phyloP scores from a whole-genome alignment of 441 rosid species.

The Gossypium gossypioides region DNA sequence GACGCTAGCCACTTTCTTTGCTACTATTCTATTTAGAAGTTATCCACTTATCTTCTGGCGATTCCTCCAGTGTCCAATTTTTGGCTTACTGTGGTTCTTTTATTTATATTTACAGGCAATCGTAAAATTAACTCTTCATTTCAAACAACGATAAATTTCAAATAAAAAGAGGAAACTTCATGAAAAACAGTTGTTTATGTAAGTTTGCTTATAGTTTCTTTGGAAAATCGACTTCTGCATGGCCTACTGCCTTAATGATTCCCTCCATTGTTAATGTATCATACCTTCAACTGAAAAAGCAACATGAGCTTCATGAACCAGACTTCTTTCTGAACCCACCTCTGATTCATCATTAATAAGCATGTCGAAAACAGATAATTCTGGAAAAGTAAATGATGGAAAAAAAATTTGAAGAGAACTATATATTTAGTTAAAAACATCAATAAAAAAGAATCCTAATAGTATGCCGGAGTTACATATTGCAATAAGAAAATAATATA shows the following conservation, averaged over 20 bases:
- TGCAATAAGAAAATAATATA: background rate
- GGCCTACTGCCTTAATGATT: background rate
- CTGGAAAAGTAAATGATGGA: constrained; percentile 28
- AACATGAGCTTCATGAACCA: constrained; percentile 55
- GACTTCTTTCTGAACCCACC: constrained; percentile 26
- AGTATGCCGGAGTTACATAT: background rate
- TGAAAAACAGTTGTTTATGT: background rate
- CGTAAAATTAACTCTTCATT: background rate
- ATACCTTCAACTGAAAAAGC: constrained; percentile 85
- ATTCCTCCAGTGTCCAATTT: background rate
- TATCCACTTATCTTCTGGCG: background rate
- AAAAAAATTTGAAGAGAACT: background rate
- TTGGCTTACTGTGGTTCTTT: background rate
- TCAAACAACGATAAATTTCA: background rate
- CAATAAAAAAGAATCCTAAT: background rate
- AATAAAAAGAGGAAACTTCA: constrained; percentile 7
- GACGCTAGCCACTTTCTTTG: no score
- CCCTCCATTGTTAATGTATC: background rate
- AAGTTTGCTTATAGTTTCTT: background rate
- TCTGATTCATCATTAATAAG: constrained; percentile 50
- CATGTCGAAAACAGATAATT: constrained; percentile 59
- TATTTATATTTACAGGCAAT: background rate
- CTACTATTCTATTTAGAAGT: background rate
- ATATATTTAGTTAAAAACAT: background rate
- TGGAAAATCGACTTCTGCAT: background rate